A percentile compares a stretch with the other conserved stretches of the same genome.
Evolutionary conservation across 2,329 filamentous ascomycete genomes (phyloP).

Genomic region (Plenodomus tracheiphilus): DNA sequence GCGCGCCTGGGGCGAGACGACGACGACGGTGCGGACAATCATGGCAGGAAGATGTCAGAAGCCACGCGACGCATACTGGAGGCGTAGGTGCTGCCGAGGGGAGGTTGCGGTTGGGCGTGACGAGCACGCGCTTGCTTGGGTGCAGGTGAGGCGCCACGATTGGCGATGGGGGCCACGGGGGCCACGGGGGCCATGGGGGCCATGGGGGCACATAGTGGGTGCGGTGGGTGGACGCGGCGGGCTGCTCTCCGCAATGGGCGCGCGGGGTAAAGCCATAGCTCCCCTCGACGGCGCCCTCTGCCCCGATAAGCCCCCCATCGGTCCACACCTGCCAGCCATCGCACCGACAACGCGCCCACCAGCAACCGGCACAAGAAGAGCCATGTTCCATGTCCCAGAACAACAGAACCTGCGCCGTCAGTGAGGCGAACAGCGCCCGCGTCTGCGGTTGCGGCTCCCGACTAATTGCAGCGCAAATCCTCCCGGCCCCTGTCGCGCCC

Average conservation of each 20-base stretch:
- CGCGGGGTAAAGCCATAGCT: not conserved
- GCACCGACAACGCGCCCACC: not conserved
- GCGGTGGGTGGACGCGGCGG: too few relatives aligned
- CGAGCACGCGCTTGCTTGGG: too few relatives aligned
- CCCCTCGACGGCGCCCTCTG: too few relatives aligned
- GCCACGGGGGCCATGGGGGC: too few relatives aligned
- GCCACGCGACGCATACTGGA: not conserved
- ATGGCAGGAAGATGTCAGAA: constrained; percentile 14
- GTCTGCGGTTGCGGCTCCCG: constrained; percentile 3
- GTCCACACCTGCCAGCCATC: not conserved
- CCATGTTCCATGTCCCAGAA: too few relatives aligned
- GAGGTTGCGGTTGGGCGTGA: too few relatives aligned
- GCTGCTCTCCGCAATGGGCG: too few relatives aligned
- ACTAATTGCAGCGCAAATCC: constrained; percentile 25
- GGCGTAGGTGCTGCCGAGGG: not conserved
- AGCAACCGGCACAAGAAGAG: too few relatives aligned
- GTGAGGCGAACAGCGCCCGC: not conserved
- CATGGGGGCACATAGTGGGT: too few relatives aligned
- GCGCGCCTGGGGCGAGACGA: constrained; percentile 46
- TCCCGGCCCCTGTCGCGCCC: constrained; percentile 12
- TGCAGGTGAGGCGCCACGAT: too few relatives aligned
- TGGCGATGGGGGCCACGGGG: too few relatives aligned
- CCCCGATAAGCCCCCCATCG: not conserved
- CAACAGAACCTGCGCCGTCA: not conserved
- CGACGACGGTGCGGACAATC: constrained; percentile 26